These are phyloP conservation scores for Lipomyces kockii DNA, from an alignment of 805 yeast species.

Conservation along the genomic window DNA sequence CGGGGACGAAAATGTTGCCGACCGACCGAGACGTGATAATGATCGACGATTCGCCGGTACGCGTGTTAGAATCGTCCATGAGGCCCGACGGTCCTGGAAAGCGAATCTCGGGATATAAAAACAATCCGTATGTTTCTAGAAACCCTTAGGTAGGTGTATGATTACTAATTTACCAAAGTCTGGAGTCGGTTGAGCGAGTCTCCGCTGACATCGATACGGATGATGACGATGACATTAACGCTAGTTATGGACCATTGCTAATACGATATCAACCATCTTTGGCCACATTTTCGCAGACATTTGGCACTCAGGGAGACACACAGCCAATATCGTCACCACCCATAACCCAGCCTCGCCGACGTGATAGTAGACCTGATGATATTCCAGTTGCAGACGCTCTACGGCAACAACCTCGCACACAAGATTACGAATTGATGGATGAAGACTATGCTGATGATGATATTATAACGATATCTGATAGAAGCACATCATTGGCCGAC, in stretches of 20 bases:
- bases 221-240: neutral
- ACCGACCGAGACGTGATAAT: conserved; percentile 3
- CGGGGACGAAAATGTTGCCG: neutral
- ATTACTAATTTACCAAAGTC: neutral
- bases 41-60: conserved; percentile 19
- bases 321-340: neutral
- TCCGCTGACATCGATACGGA: neutral
- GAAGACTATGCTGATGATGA: neutral
- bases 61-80: neutral
- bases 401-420: neutral
- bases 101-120: neutral
- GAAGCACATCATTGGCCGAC: neutral
- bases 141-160: neutral
- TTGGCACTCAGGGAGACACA: neutral
- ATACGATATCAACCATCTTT: neutral
- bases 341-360: neutral
- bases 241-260: neutral
- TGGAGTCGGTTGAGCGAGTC: neutral
- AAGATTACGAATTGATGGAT: neutral
- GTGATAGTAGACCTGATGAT: neutral
- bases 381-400: neutral
- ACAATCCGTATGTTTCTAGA: neutral
- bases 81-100: neutral
- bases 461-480: neutral
- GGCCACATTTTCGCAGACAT: neutral